Conservation (phyloP, 306 rosid species). For the Quercus variabilis region DNA sequence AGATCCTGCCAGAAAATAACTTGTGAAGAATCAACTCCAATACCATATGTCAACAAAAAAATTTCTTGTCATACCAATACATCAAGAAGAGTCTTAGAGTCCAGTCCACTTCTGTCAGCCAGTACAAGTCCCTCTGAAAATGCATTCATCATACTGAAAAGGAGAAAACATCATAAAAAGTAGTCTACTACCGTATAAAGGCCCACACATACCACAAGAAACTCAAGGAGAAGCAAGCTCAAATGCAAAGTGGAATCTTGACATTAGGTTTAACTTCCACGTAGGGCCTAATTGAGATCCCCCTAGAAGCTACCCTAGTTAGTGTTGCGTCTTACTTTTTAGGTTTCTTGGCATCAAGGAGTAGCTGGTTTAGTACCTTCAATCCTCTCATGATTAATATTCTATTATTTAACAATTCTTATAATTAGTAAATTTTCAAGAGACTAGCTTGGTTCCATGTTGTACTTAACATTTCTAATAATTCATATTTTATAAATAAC, state of each 20-base stretch:
- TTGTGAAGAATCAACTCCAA: conserved; percentile 10
- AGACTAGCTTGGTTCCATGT: neutral
- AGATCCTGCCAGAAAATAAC: conserved; percentile 54
- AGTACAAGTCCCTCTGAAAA: conserved; percentile 79
- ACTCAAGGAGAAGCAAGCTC: neutral
- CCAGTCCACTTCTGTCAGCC: conserved; percentile 67
- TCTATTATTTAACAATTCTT: neutral
- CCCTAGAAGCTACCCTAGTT: neutral
- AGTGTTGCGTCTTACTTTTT: neutral
- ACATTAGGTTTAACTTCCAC: neutral
- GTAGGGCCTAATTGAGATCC: neutral
- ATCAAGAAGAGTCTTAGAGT: conserved; percentile 66
- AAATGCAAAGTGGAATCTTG: neutral
- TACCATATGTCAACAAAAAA: conserved; percentile 8
- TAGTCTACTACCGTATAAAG: neutral
- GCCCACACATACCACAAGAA: neutral
- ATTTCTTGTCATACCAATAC: conserved; percentile 50
- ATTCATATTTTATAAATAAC: no score
- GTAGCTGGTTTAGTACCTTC: neutral
- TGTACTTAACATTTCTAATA: neutral
- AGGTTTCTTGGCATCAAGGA: neutral
- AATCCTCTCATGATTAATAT: neutral
- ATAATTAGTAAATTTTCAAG: neutral
- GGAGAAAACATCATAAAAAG: neutral
- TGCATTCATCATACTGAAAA: conserved; percentile 78